Base-by-base conservation (phyloP, 2,329 filamentous ascomycete species). In the Aspergillus brunneoviolaceus region DNA sequence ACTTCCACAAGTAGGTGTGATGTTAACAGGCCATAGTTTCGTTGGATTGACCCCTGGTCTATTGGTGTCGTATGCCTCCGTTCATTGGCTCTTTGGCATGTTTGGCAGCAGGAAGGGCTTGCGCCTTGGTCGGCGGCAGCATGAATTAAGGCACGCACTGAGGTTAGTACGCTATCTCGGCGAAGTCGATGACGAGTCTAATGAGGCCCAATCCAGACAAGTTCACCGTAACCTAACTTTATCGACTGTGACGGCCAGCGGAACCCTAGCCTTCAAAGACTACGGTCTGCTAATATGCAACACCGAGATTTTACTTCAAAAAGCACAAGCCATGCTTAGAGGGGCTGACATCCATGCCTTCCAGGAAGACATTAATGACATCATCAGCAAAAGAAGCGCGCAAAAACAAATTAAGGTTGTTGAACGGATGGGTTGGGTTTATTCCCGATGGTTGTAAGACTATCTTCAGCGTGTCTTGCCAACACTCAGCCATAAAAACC, bases 41-140 rank as follows among this genome's bases (percentile, higher is more conserved):
- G 89, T 99, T 42, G 93, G 93, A 5, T 81, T 99, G 27, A 98
- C 95, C 0, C 95, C 95, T 0, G 94, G 95, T 12, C 84, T 98
- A n/a, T 80, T 99, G 31, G 91, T 98, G 42, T 90, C 89, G 2
- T 86, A 94, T 63, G 88, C 87, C n/a, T 77, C 87, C 11, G 77
- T 89, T 51, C 86, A 87, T 64, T 98, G 94, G 80, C 72, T 96
- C 1, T 82, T 84, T 42, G 83, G 85, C 19, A 73, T 87, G 0
- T 85, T 96, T 60, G 89, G 89, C 49, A 89, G 84, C 62, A 86
- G 91, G 51, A 87, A 82, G 67, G 90, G 92, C 14, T 78, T 88
- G 51, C 85, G 83, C 55, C 83, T 85, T 58, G 86, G 85, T 60
- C 84, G 85, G 64, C 86, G 85, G 67, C 86, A 89, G 45, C 86